Evolutionary conservation across 225 moss, liverwort and hornwort species (phyloP), one percentile per base, ranked within the genome.

Genomic region (Pleurozium schreberi): DNA sequence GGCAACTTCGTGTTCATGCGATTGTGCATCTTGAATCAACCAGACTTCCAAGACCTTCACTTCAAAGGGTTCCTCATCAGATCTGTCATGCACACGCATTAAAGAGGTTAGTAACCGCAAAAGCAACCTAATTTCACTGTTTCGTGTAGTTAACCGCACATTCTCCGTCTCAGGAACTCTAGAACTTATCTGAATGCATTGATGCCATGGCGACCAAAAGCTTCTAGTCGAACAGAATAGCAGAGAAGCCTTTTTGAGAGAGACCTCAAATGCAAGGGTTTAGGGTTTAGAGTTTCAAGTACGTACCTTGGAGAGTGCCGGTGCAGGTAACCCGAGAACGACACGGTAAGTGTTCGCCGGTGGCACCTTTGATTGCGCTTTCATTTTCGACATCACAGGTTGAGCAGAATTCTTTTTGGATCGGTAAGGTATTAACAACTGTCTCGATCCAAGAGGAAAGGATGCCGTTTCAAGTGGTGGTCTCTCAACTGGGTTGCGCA

Each of bases 301-400:
- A 50, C 55, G 89, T 89, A 93, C 94, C 94, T 89, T 84, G 81
- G 52, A 52, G 21, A 81, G 66, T 36, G 93, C 87, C 12, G 91
- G 93, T 36, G 94, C 94, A 88, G 90, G 90, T 88, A 94, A 86
- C 84, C 90, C 81, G 50, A 93, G 93, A 71, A 94, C 94, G 67
- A 94, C 92, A 60, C 75, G 89, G 31, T 63, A 90, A 34, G n/a
- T 88, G 38, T 14, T 87, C 40, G 55, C 61, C 10, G 62, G 30
- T 62, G 52, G 47, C 81, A 45, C 63, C 62, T 45, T 47, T 12
- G 65, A 8, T 33, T 90, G 85, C 18, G 75, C 53, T 57, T 65
- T 90, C 90, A 18, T 55, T 84, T 75, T 90, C 4, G 81, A 59
- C 86, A 87, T 79, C 63, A 73, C 81, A 25, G 62, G 63, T 57